Conservation (phyloP, 1,284 basidiomycete species). For the Malassezia japonica region DNA sequence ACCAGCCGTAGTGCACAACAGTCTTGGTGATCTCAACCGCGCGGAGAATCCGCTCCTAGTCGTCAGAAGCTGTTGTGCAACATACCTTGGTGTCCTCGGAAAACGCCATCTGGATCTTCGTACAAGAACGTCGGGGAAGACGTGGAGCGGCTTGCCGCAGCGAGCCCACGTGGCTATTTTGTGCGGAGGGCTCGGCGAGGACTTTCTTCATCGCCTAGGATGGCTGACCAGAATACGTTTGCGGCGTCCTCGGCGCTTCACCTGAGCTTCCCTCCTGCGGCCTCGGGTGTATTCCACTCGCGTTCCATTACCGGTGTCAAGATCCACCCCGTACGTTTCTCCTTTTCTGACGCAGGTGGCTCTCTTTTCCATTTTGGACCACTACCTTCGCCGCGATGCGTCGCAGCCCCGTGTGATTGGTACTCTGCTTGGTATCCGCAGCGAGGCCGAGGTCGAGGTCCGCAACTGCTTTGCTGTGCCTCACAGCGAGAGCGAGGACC, state of each 20-base stretch:
- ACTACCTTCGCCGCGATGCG: conserved; percentile 81
- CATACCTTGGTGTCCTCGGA: conserved; percentile 44
- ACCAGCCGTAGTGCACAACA: conserved; percentile 43
- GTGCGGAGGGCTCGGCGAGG: too few relatives aligned
- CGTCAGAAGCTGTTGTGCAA: neutral
- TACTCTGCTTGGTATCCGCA: conserved; percentile 79
- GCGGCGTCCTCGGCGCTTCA: conserved; percentile 41
- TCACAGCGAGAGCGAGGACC: conserved; percentile 61
- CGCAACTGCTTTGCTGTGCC: conserved; percentile 44
- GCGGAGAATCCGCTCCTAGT: conserved; percentile 41
- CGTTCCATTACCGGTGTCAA: conserved; percentile 42
- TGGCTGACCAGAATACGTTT: conserved; percentile 16
- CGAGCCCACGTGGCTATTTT: neutral
- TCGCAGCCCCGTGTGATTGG: conserved; percentile 69
- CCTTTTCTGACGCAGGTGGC: conserved; percentile 42
- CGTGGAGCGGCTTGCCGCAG: conserved; percentile 10
- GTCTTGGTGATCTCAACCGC: conserved; percentile 41
- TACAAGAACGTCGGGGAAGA: neutral
- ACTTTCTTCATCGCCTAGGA: conserved; percentile 14
- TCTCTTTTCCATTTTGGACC: conserved; percentile 90
- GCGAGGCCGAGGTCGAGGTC: conserved; percentile 52
- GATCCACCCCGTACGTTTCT: conserved; percentile 34
- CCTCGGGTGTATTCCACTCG: conserved; percentile 41
- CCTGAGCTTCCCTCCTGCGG: conserved; percentile 42
- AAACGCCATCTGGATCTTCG: conserved; percentile 22